A percentile compares a stretch with the other conserved stretches of the same genome.
phyloP scores from a whole-genome alignment of 1,139 yeast species.

The Blastobotrys apis region DNA sequence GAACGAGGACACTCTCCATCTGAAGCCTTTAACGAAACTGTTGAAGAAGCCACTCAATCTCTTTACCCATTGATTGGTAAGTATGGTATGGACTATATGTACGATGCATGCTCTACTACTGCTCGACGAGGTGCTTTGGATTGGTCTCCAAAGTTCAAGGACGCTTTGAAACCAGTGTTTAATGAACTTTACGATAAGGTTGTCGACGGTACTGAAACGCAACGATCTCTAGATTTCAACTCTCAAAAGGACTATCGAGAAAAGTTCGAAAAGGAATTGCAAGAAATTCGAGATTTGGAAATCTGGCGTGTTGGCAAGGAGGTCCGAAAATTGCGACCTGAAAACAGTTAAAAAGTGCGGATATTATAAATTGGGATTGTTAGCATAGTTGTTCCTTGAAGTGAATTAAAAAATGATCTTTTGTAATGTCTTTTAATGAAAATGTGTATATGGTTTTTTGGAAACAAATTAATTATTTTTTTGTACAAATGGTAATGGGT shows the following conservation, averaged over 20 bases:
- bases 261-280: conserved; percentile 88
- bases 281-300: conserved; percentile 92
- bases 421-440: not conserved
- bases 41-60: conserved; percentile 99
- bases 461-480: no score
- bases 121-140: conserved; percentile 99
- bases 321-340: conserved; percentile 99
- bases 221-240: conserved; percentile 98
- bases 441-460: no score
- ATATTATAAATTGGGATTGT: not conserved
- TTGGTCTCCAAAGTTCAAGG: conserved; percentile 99
- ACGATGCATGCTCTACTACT: conserved; percentile 99
- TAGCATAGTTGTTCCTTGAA: conserved; percentile 16
- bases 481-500: no score
- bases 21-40: conserved; percentile 99
- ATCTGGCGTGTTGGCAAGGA: conserved; percentile 99
- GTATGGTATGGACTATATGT: conserved; percentile 99
- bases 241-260: conserved; percentile 97
- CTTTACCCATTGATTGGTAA: conserved; percentile 98
- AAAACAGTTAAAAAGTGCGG: conserved; percentile 63
- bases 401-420: conserved; percentile 12
- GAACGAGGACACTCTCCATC: conserved; percentile 99
- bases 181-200: conserved; percentile 92
- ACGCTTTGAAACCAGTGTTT: conserved; percentile 97
- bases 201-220: conserved; percentile 93